A percentile compares a stretch with the other conserved stretches of the same genome.
Conservation (phyloP, 345 rosid species). For the Heritiera littoralis region DNA sequence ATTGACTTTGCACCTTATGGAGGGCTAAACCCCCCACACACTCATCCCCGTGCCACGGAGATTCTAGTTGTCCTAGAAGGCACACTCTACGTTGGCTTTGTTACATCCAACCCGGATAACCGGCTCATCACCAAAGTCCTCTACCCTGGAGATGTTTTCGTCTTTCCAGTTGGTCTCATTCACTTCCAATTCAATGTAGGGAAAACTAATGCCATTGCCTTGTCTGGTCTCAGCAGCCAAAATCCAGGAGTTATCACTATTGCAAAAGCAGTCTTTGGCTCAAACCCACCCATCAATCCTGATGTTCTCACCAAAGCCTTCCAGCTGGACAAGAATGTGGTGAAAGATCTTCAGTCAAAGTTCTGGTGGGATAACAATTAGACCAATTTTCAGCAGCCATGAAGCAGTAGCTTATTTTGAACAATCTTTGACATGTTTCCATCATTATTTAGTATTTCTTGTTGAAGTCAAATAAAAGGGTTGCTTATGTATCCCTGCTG, state of each 20-base stretch:
- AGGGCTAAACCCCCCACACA: slow-evolving; percentile 39
- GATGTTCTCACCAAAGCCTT: slow-evolving; percentile 30
- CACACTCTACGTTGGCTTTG: slow-evolving; percentile 32
- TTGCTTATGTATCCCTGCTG: background rate
- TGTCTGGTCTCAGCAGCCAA: slow-evolving; percentile 28
- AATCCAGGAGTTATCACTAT: slow-evolving; percentile 31
- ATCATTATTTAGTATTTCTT: background rate
- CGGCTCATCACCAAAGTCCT: slow-evolving; percentile 23
- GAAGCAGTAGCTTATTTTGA: no score
- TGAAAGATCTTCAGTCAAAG: slow-evolving; percentile 17
- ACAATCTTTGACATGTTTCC: background rate
- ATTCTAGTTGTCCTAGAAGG: slow-evolving; percentile 29
- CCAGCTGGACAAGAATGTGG: slow-evolving; percentile 16
- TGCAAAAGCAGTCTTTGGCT: slow-evolving; percentile 23
- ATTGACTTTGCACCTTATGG: slow-evolving; percentile 33
- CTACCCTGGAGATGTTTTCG: slow-evolving; percentile 31
- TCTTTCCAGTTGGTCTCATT: slow-evolving; percentile 29
- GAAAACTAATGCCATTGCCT: slow-evolving; percentile 11
- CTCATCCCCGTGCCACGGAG: slow-evolving; percentile 35
- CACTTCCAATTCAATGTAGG: slow-evolving; percentile 35
- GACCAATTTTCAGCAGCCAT: background rate
- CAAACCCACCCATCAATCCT: slow-evolving; percentile 23
- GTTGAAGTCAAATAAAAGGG: no score
- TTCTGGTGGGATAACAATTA: slow-evolving; percentile 1
- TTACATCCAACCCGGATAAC: slow-evolving; percentile 21